Percentiles rank a stretch among this genome's conserved stretches.
These are phyloP conservation scores for Gaultheria prostrata DNA, from an alignment of 148 eudicot species.

Conservation along the genomic window DNA sequence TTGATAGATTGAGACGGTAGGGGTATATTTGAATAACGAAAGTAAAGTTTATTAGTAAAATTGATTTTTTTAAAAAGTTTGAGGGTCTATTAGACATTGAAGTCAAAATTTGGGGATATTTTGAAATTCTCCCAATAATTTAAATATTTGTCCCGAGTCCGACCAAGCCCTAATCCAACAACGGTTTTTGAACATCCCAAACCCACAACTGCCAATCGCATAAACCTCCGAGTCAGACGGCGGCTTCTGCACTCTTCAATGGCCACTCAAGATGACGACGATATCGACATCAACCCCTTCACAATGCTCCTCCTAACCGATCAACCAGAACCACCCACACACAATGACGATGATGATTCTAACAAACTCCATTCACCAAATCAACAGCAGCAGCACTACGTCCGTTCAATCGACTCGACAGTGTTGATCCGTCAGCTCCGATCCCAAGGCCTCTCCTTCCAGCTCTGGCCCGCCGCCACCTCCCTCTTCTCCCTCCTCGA, in stretches of 20 bases:
- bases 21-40: too few relatives aligned
- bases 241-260: background rate
- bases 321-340: background rate
- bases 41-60: too few relatives aligned
- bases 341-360: background rate
- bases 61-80: too few relatives aligned
- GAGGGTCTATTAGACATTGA: too few relatives aligned
- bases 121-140: too few relatives aligned
- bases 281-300: constrained; percentile 29
- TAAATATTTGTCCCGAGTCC: background rate
- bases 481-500: constrained; percentile 58
- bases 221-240: background rate
- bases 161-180: background rate
- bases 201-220: background rate
- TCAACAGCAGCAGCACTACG: constrained; percentile 30
- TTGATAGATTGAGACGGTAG: too few relatives aligned
- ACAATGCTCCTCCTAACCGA: constrained; percentile 18
- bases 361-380: background rate
- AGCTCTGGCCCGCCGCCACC: constrained; percentile 84
- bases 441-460: constrained; percentile 71
- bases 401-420: constrained; percentile 44
- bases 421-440: constrained; percentile 58
- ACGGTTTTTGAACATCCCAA: too few relatives aligned
- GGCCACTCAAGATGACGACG: constrained; percentile 13
- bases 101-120: too few relatives aligned